Conservation (phyloP, 208 protist species). For the Trypanosoma mega region DNA sequence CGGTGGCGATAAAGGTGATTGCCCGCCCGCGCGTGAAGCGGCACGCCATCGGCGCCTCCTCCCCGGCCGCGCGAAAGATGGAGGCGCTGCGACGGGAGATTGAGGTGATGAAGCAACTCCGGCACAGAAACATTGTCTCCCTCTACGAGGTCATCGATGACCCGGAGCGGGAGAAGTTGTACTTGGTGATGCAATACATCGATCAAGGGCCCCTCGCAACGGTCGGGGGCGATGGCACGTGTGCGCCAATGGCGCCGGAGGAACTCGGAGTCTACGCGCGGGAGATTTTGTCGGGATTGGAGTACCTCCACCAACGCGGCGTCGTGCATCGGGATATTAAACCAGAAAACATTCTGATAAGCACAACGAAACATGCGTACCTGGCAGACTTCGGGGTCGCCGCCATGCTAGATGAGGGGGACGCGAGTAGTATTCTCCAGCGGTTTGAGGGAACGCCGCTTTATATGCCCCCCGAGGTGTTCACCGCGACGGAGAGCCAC, state of each 20-base stretch:
- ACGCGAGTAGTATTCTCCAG: constrained; percentile 20
- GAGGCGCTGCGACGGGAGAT: constrained; percentile 81
- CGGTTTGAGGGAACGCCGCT: constrained; percentile 45
- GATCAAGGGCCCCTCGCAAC: constrained; percentile 52
- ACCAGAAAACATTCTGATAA: constrained; percentile 64
- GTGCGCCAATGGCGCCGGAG: constrained; percentile 30
- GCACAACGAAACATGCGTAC: constrained; percentile 11
- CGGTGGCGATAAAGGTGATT: constrained; percentile 52
- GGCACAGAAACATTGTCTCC: constrained; percentile 93
- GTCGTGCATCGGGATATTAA: constrained; percentile 69
- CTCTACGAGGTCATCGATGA: constrained; percentile 96
- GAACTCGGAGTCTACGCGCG: constrained; percentile 26
- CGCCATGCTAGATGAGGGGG: constrained; percentile 24
- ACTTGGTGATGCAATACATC: constrained; percentile 92
- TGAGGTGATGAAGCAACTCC: constrained; percentile 94
- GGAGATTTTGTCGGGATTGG: constrained; percentile 26
- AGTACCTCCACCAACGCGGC: constrained; percentile 23
- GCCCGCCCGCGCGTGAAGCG: constrained; percentile 16
- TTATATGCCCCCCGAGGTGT: constrained; percentile 51
- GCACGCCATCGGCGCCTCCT: neutral
- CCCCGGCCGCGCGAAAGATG: neutral
- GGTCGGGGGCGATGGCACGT: constrained; percentile 28
- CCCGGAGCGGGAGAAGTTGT: constrained; percentile 79
- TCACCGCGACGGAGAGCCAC: neutral
- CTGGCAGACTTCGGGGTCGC: constrained; percentile 29